A percentile compares a stretch with the other conserved stretches of the same genome.
Evolutionary conservation across 805 yeast genomes (phyloP).

Genomic region (Isabelozyma gotoi): DNA sequence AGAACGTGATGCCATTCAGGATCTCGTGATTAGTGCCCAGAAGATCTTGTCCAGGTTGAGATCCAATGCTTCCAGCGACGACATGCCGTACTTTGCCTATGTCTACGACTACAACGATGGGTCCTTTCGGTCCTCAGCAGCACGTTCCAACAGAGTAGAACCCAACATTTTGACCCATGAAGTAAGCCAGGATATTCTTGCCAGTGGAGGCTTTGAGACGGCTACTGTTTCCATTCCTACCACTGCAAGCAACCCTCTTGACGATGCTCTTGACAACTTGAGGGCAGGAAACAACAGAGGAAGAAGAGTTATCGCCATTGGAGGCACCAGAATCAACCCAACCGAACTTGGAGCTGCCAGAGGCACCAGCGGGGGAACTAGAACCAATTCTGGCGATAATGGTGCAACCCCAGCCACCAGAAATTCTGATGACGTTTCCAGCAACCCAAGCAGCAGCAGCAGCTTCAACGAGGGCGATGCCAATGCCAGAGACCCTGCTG

Average conservation of each 20-base stretch:
- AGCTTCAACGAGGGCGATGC: no score
- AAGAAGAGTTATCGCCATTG: not conserved
- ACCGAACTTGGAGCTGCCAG: no score
- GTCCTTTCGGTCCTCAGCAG: conserved; percentile 23
- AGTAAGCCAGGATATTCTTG: conserved; percentile 33
- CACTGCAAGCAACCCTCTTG: conserved; percentile 7
- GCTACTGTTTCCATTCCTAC: conserved; percentile 14
- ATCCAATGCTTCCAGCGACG: conserved; percentile 21
- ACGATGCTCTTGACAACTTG: conserved; percentile 2
- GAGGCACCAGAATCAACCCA: conserved; percentile 3
- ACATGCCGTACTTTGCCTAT: conserved; percentile 25
- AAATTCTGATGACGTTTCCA: no score
- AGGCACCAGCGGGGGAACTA: conserved; percentile 2
- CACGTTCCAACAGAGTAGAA: conserved; percentile 27
- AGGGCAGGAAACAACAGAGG: not conserved
- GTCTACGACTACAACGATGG: conserved; percentile 21
- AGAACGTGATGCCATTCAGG: conserved; percentile 20
- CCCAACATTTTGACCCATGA: conserved; percentile 40
- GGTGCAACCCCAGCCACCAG: not conserved
- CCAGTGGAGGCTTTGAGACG: conserved; percentile 25
- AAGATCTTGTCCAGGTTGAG: conserved; percentile 25
- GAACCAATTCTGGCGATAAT: not conserved
- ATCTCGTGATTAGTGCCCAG: conserved; percentile 21
- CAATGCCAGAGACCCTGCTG: conserved; percentile 3
- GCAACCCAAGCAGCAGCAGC: no score